Base-by-base conservation (phyloP, 495 filamentous ascomycete species). In the Lepraria neglecta region DNA sequence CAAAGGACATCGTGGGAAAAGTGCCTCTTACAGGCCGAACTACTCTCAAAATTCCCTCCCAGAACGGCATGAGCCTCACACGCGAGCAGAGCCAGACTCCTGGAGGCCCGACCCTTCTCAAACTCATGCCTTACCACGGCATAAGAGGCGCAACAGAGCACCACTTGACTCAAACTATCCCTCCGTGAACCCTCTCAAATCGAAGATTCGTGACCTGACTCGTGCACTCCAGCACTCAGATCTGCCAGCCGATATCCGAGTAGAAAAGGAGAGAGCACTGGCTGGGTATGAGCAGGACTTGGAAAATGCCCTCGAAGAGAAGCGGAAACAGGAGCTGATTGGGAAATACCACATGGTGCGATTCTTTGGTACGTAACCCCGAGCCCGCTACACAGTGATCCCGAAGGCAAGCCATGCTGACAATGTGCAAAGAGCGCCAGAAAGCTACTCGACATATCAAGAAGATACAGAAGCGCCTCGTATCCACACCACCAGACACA, bases 311-410 rank as follows among this genome's bases (percentile, higher is more conserved):
- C 67, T 74, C 31, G 72, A 80, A 14, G 84, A 85, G 65, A 85
- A 82, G 68, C 73, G 75, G 55, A 82, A 86, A 62, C 80, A 82
- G 63, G 78, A 81, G 58, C 87, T 95, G 81, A 92, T 92, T 54
- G 82, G 79, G 70, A 90, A 84, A 67, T 98, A 96, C 69, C 92
- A 96, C 70, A 96, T 94, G 82, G 88, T 97, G 28, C 79, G 94
- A 53, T 98, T 98, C 71, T 89, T 87, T 80, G 81, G 91, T 89
- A 72, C 55, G 79, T 69, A 10, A 46, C n/a, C 27, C 28, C 42
- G 4, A 33, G 28, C 30, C 44, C 19, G 15, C 0, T 11, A 21
- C n/a, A 12, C 35, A 11, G 11, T 31, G 40, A 6, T 21, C 14
- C 19, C 7, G 17, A 17, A 15, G 9, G 24, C 17, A 17, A 15